phyloP scores from a whole-genome alignment of 805 yeast genomes.

The Phaffomyces thermotolerans region DNA sequence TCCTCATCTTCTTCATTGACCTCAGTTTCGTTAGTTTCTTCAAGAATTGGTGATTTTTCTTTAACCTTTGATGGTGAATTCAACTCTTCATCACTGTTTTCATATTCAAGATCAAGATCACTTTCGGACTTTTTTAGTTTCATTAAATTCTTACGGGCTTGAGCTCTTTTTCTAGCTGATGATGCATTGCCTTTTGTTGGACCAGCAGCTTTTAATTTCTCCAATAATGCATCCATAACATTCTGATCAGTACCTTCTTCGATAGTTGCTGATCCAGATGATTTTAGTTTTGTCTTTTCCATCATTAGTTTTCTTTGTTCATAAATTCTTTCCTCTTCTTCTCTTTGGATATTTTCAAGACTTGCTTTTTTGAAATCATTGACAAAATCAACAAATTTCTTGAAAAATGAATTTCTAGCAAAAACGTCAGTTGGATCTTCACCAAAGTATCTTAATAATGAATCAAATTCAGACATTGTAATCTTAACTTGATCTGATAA shows the following conservation, averaged over 20 bases:
- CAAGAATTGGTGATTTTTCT: slow-evolving; percentile 1
- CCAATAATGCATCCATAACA: slow-evolving; percentile 79
- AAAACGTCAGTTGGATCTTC: slow-evolving; percentile 71
- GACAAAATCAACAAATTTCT: slow-evolving; percentile 72
- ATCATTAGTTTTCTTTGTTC: slow-evolving; percentile 63
- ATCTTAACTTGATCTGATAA: slow-evolving; percentile 56
- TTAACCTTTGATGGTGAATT: slow-evolving; percentile 13
- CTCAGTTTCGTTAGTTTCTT: not conserved
- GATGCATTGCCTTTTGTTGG: slow-evolving; percentile 70
- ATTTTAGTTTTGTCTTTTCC: slow-evolving; percentile 20
- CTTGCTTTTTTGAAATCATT: slow-evolving; percentile 75
- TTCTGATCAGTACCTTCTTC: slow-evolving; percentile 16
- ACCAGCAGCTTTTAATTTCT: slow-evolving; percentile 72
- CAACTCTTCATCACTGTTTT: slow-evolving; percentile 14
- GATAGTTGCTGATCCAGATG: slow-evolving; percentile 8
- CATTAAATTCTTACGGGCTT: slow-evolving; percentile 56
- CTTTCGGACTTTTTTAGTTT: slow-evolving; percentile 27
- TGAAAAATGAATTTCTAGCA: slow-evolving; percentile 64
- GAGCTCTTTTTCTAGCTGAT: slow-evolving; percentile 73
- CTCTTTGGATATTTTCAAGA: slow-evolving; percentile 68
- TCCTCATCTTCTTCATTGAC: slow-evolving; percentile 29
- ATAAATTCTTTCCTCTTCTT: slow-evolving; percentile 71
- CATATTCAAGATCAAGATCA: slow-evolving; percentile 3
- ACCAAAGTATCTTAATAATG: slow-evolving; percentile 80
- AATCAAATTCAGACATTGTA: slow-evolving; percentile 58